A percentile compares a stretch with the other conserved stretches of the same genome.
phyloP scores from a whole-genome alignment of 441 rosid species.

The Sinapis alba region DNA sequence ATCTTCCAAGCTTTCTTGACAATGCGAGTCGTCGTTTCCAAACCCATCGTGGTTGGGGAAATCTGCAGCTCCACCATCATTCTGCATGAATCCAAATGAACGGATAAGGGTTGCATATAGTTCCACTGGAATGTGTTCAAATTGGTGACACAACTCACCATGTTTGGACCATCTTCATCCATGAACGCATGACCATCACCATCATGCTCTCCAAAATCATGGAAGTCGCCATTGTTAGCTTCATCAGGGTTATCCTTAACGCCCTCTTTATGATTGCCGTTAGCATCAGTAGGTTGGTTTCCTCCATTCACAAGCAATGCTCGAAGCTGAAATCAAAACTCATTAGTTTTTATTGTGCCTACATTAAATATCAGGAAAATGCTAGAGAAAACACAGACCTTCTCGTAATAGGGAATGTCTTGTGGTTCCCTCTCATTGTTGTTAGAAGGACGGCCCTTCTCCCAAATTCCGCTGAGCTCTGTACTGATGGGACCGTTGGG shows the following conservation, averaged over 20 bases:
- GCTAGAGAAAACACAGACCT: constrained; percentile 42
- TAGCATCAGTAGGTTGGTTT: constrained; percentile 36
- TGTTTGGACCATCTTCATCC: constrained; percentile 54
- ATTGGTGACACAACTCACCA: constrained; percentile 37
- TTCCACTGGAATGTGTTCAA: constrained; percentile 13
- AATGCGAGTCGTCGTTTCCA: constrained; percentile 46
- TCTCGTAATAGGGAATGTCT: constrained; percentile 56
- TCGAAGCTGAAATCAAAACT: constrained; percentile 58
- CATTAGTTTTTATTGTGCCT: not conserved
- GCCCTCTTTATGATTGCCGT: constrained; percentile 33
- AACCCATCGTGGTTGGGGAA: constrained; percentile 46
- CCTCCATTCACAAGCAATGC: constrained; percentile 57
- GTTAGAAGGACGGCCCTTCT: constrained; percentile 36
- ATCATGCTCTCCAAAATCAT: constrained; percentile 49
- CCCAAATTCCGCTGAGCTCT: constrained; percentile 74
- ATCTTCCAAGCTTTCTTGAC: constrained; percentile 85
- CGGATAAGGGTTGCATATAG: constrained; percentile 25
- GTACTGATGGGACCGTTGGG: constrained; percentile 68
- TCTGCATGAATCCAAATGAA: constrained; percentile 42
- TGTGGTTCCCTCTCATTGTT: constrained; percentile 41
- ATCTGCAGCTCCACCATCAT: constrained; percentile 42
- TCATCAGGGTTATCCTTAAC: constrained; percentile 45
- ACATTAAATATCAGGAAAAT: constrained; percentile 7
- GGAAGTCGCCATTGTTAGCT: constrained; percentile 43
- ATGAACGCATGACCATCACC: constrained; percentile 48